Evolutionary conservation across 148 eudicot genomes (phyloP), one percentile per base, ranked within the genome.

Genomic region (Polygonum maritimum): DNA sequence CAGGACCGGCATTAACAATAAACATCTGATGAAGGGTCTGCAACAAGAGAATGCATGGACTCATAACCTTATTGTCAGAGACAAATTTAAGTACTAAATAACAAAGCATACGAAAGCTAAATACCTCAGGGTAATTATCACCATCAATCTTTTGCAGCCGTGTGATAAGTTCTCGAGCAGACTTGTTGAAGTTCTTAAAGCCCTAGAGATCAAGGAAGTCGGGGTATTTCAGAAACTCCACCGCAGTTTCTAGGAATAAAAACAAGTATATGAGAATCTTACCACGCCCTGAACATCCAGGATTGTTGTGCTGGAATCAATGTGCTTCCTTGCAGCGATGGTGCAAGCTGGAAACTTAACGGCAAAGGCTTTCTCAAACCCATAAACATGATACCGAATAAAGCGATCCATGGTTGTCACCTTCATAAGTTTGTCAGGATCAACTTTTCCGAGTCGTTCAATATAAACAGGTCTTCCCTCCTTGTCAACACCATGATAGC

Each of bases 261-360:
- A 47, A 31, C 21, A 76, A 67, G 31, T 22, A 40, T 57, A 55
- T 15, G 51, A 75, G 51, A 15, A 7, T 80, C 96, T 77, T 92
- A 94, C 98, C 92, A 94, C 96, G 48, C 98, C 98, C 83, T 92
- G 96, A 74, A 92, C 98, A 86, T 94, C 98, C 79, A 94, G 80
- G 78, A 94, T 92, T 60, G 98, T 92, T 70, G 97, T 92, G 85
- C 96, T 94, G 75, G 93, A 90, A 79, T 94, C 98, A 71, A 94
- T 88, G 84, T 92, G 97, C 67, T 81, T 88, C 84, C 90, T 90
- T 52, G 93, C 91, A 74, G 98, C 92, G 82, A 94, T 86, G 33
- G 92, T 83, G 81, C 97, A 92, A 70, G 97, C 88, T 52, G 97
- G 98, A 78, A 92, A 89, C 92, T 94, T 94, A 74, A 87, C 80